These are phyloP conservation scores for Aspergillus haitiensis DNA, from an alignment of 495 filamentous ascomycete species.

Conservation along the genomic window DNA sequence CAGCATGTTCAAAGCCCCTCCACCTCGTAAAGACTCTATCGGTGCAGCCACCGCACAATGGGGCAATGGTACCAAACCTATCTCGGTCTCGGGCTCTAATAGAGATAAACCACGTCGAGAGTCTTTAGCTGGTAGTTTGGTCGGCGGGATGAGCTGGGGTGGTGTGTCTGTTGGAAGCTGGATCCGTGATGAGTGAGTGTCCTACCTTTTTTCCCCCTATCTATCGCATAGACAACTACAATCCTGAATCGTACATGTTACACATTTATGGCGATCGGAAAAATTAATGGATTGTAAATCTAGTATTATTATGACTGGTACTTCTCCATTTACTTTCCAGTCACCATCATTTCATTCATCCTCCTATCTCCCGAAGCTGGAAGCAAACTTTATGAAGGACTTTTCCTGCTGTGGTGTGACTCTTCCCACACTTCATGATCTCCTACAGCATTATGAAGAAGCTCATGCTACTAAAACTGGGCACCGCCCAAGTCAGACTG, in stretches of 20 bases:
- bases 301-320: constrained; percentile 95
- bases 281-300: constrained; percentile 25
- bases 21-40: constrained; percentile 70
- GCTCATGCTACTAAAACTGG: constrained; percentile 71
- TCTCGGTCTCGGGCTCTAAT: constrained; percentile 75
- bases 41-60: constrained; percentile 54
- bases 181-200: constrained; percentile 94
- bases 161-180: constrained; percentile 94
- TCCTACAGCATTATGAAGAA: constrained; percentile 96
- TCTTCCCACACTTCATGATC: constrained; percentile 86
- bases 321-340: constrained; percentile 86
- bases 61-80: constrained; percentile 79
- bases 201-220: constrained; percentile 9
- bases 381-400: constrained; percentile 95
- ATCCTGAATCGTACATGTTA: background rate
- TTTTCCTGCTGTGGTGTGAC: constrained; percentile 90
- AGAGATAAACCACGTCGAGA: constrained; percentile 77
- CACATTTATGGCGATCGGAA: constrained; percentile 15
- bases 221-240: background rate
- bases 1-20: constrained; percentile 59
- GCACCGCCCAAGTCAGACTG: constrained; percentile 55
- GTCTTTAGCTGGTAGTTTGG: constrained; percentile 81
- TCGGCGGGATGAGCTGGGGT: constrained; percentile 96
- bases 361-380: constrained; percentile 94
- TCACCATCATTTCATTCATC: constrained; percentile 96